Base-by-base conservation (phyloP, 2,329 filamentous ascomycete species). In the Fusarium sp. region DNA sequence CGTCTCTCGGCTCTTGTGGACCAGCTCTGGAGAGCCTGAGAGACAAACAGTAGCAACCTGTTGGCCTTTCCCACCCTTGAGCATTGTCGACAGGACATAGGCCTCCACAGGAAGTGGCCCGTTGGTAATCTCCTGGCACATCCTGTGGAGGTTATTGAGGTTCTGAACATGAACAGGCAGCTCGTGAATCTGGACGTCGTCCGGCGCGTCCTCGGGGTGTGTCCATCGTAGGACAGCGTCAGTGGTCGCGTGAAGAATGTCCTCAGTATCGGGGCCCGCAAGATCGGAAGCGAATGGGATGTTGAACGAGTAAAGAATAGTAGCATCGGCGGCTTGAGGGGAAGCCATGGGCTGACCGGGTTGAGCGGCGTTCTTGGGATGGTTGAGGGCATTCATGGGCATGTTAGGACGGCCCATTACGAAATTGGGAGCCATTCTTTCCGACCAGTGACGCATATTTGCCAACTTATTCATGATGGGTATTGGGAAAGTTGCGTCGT, bases 291-390 rank as follows among this genome's bases (percentile, higher is more conserved):
- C 91, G 83, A 98, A 98, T 67, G 96, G 96, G 52, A 99, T 92
- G 80, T 98, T 98, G 90, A 99, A 98, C 73, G 94, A 95, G 81
- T 97, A 92, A 82, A 97, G 94, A 82, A 98, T 93, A 73, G 90
- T 90, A 56, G 91, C 87, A 80, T 95, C 92, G 78, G 91, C 88
- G 70, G 91, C 86, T 72, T 92, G 90, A 64, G 92, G 89, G 73
- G 92, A 90, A 76, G 90, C 86, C 79, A 90, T 84, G 71, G 89
- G 85, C 63, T 88, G 83, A 66, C 85, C 83, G 56, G 86, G 82
- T 63, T 85, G 84, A 61, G 85, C 79, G 70, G 84, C 81, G 69
- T 86, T 84, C 80, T 91, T 90, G 75, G 86, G 84, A 70, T 90
- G 88, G 76, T 87, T 87, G 78, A 89, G 82, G 71, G 82, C 80